Evolutionary conservation across 768 basidiomycete species (phyloP).

Genomic region (Podaxis rugospora): DNA sequence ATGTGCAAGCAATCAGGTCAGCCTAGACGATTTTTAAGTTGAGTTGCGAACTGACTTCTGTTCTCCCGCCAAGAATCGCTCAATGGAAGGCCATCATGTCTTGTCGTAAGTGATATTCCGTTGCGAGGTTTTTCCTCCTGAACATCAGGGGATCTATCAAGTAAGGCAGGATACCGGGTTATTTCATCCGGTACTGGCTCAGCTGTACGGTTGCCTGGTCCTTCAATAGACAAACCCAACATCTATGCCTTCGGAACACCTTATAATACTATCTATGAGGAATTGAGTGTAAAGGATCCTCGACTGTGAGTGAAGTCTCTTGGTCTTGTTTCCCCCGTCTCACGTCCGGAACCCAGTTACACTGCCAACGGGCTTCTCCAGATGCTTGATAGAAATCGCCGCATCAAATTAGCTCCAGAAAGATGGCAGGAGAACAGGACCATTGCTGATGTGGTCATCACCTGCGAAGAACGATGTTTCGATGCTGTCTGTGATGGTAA

Average conservation of each 20-base stretch:
- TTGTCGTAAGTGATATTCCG: slow-evolving; percentile 58
- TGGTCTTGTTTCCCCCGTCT: neutral
- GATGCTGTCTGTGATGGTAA: slow-evolving; percentile 97
- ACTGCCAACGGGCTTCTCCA: slow-evolving; percentile 88
- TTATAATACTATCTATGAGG: slow-evolving; percentile 93
- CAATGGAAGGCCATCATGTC: slow-evolving; percentile 97
- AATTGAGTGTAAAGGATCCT: slow-evolving; percentile 78
- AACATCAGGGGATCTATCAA: slow-evolving; percentile 26
- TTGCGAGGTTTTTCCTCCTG: slow-evolving; percentile 9
- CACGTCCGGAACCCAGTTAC: slow-evolving; percentile 51
- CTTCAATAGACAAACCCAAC: slow-evolving; percentile 96
- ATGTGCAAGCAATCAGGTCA: slow-evolving; percentile 97
- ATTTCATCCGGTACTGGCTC: slow-evolving; percentile 96
- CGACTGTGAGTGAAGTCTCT: slow-evolving; percentile 58
- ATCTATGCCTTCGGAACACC: slow-evolving; percentile 97
- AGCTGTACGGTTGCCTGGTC: slow-evolving; percentile 92
- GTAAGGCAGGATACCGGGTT: slow-evolving; percentile 88
- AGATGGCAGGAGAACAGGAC: slow-evolving; percentile 92
- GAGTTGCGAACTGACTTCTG: slow-evolving; percentile 11
- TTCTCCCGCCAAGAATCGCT: slow-evolving; percentile 67
- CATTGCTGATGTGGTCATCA: slow-evolving; percentile 95
- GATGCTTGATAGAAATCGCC: slow-evolving; percentile 95
- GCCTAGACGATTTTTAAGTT: slow-evolving; percentile 20
- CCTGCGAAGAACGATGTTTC: slow-evolving; percentile 98
- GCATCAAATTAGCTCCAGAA: slow-evolving; percentile 89